Conservation (phyloP, 192 early-diverging fungal genomes). For the Coemansia sp. region DNA sequence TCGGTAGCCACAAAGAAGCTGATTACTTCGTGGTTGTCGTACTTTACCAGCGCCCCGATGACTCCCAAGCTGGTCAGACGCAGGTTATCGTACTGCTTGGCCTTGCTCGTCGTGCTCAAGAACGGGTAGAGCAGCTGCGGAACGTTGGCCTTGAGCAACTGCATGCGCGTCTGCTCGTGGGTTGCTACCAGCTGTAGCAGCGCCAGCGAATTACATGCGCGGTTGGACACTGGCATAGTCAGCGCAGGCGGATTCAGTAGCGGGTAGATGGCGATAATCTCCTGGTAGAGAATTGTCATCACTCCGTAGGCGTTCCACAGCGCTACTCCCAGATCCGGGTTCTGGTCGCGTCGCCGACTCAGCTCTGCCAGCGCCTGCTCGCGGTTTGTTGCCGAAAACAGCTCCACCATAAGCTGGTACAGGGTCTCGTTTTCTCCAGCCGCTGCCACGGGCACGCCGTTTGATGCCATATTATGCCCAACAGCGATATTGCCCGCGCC, state of each 20-base stretch:
- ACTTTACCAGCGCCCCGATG: conserved; percentile 96
- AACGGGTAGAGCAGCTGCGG: conserved; percentile 98
- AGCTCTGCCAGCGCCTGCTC: conserved; percentile 92
- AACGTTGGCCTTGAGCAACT: conserved; percentile 77
- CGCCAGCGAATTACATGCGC: conserved; percentile 95
- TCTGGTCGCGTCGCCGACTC: conserved; percentile 91
- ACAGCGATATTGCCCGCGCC: background rate
- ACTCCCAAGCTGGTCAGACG: conserved; percentile 92
- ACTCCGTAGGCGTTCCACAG: conserved; percentile 98
- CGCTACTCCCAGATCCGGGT: conserved; percentile 93
- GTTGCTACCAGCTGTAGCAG: conserved; percentile 95
- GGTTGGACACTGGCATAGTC: conserved; percentile 85
- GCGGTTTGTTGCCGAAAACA: conserved; percentile 72
- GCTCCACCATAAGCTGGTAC: conserved; percentile 81
- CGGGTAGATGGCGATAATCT: conserved; percentile 96
- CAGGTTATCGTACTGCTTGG: conserved; percentile 94
- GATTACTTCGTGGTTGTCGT: conserved; percentile 95
- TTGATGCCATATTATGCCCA: conserved; percentile 4
- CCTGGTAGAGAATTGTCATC: conserved; percentile 92
- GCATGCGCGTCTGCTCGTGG: conserved; percentile 84
- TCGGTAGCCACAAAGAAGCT: conserved; percentile 93
- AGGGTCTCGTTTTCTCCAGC: conserved; percentile 73
- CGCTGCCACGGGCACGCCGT: background rate
- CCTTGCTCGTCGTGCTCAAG: conserved; percentile 93
- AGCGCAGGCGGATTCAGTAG: conserved; percentile 82